These are phyloP conservation scores for Penicilliopsis zonata DNA, from an alignment of 495 filamentous ascomycete species.

Conservation along the genomic window DNA sequence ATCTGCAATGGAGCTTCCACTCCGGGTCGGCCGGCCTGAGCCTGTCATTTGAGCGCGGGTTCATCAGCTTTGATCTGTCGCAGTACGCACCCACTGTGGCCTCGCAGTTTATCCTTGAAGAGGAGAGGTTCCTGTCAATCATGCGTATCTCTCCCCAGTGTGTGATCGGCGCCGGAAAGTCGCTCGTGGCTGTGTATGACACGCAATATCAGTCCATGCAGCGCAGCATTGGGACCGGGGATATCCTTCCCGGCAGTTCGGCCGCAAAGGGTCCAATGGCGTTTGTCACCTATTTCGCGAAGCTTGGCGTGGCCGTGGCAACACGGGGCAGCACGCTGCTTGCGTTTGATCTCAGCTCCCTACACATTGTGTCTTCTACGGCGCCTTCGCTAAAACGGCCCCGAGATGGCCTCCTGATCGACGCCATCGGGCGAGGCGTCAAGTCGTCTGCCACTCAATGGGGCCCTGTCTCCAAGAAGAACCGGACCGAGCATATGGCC, in stretches of 20 bases:
- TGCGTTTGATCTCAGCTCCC: conserved; percentile 52
- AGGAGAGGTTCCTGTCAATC: conserved; percentile 29
- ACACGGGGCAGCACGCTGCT: conserved; percentile 43
- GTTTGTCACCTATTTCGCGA: conserved; percentile 50
- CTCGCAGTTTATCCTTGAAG: conserved; percentile 26
- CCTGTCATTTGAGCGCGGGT: conserved; percentile 31
- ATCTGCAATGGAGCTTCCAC: conserved; percentile 34
- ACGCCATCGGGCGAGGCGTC: conserved; percentile 52
- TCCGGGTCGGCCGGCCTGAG: conserved; percentile 28
- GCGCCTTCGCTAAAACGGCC: conserved; percentile 42
- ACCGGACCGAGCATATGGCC: conserved; percentile 17
- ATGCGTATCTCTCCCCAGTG: conserved; percentile 34
- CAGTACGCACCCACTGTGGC: conserved; percentile 30
- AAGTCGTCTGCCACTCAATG: conserved; percentile 24
- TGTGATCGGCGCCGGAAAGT: conserved; percentile 32
- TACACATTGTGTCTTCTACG: conserved; percentile 28
- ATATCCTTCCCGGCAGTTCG: conserved; percentile 20
- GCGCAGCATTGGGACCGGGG: conserved; percentile 35
- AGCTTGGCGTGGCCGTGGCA: conserved; percentile 49
- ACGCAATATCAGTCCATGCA: conserved; percentile 55
- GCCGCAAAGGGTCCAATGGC: conserved; percentile 8
- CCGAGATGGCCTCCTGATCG: conserved; percentile 54
- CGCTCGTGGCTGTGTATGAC: conserved; percentile 45
- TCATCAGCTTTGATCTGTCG: conserved; percentile 32
- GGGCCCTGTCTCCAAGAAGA: conserved; percentile 22